Evolutionary conservation across 768 basidiomycete species (phyloP), one percentile per base, ranked within the genome.

Genomic region (Gyrodon lividus): DNA sequence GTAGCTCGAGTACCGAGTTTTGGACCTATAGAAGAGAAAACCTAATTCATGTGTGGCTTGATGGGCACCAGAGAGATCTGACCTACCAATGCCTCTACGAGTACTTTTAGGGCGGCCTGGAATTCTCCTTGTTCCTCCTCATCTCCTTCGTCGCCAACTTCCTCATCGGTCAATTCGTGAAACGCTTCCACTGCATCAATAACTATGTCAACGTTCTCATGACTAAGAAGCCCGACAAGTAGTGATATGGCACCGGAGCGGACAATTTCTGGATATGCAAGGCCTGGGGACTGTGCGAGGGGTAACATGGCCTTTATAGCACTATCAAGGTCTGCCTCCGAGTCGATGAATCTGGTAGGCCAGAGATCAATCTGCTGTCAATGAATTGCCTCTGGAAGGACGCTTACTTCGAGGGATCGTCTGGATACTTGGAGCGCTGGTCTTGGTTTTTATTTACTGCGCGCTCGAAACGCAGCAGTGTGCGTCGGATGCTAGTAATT

Each of bases 151-250:
- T 89, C 85, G 5, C 89, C 89, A 2, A 92, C 91, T 60, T 98
- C 96, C 69, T 98, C 97, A 58, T 99, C 97, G 1, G 94, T 96
- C 54, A 98, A 78, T 69, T 99, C 97, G 60, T 93, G 87, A 5
- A 99, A 76, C 17, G 96, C 80, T 64, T 95, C 91, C 31, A 98
- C 85, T 28, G 92, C 88, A 58, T 97, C 94, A 48, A 98, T 89
- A n/a, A 90, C 89, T 54, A 99, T 98, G 70, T 99, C 97, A 42
- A 87, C 79, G 66, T 99, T 99, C 70, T 99, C 97, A 66, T 99
- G 95, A 50, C 84, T 90, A 50, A 99, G 82, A 43, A 99, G 79
- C 26, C 89, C 93, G 50, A 90, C 79, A 43, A 98, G 77, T 23
- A 85, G 73, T 28, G 77, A 65, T 14, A 93, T 72, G 16, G 84